Base-by-base conservation (phyloP, 805 yeast genomes). In the Ogataea degrootiae region DNA sequence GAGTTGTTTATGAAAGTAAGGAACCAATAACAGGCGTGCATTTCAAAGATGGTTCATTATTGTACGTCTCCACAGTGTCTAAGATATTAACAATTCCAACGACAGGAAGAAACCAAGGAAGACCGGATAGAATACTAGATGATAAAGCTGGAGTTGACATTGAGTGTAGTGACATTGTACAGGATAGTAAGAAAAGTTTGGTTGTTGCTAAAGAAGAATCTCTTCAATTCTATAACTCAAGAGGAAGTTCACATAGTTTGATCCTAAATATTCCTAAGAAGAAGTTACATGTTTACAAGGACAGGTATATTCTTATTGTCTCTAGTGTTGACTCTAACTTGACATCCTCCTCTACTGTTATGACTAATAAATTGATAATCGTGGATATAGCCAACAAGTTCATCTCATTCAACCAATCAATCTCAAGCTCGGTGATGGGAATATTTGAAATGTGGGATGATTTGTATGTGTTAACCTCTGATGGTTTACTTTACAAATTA, bases 11-110 rank as follows among this genome's bases (percentile, higher is more conserved):
- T 60, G 87, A 85, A 49, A 78, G 83, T 44, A 66, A 67, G 15
- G 94, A 88, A 42, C 96, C 97, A 1, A 76, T 94, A 17, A 92
- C 98, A 0, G 85, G 87, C 0, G 66, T 92, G 1, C 76, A 77
- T 29, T 78, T 91, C 54, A 73, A 73, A 44, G 75, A 78, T 42
- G 74, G 73, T 15, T 74, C 77, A 1, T 67, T 77, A 33, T 66
- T 90, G 15, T 90, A 78, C 61, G 85, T 87, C 17, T 73, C 92
- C 1, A 86, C 97, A 0, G 82, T 94, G 0, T 78, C 85, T 15
- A 83, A 77, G 53, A 75, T 90, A 1, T 63, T 89, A 42, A 76
- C 90, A 0, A 79, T 90, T 11, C 76, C 82, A 14, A 89, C 97
- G 0, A 76, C 83, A 1, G 96, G 96, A 0, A 74, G 88, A 59